Base-by-base conservation (phyloP, 2,329 filamentous ascomycete species). In the Trichoderma arundinaceum region DNA sequence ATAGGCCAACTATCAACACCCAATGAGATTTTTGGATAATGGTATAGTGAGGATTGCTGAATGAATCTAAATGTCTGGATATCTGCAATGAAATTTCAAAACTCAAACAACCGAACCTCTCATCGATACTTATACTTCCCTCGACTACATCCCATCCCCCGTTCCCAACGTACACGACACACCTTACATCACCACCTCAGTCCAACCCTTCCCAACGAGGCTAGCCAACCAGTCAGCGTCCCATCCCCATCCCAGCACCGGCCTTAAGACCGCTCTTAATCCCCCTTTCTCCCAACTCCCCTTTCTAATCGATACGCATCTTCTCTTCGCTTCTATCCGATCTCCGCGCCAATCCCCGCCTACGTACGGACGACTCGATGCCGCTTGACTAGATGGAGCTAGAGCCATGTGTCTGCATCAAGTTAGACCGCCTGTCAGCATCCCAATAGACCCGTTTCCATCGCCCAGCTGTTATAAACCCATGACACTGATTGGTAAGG, bases 201-300 rank as follows among this genome's bases (percentile, higher is more conserved):
- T 8, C 9, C 19, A 0, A 28, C 22, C 8, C 5, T 32, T 49
- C 58, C 58, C 19, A 61, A 61, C 9, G 43, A 32, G 58, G 58
- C 46, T 61, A 61, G 58, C 38, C 12, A 32, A 5, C 46, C 22
- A 61, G 58, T 61, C 58, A 61, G 22, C 22, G 17, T 17, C 33
- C 7, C 54, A 57, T 38, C n/a, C 1, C n/a, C 32, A 19, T 8
- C 6, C 5, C 7, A 48, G n/a, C 49, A 39, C 33, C 32, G 51
- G 51, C 17, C 7, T 39, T 59, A 48, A 22, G n/a, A 17, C 5
- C 17, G 7, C 6, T 28, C 33, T 22, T 3, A 53, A 0, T 7
- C 51, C 6, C 53, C 52, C 7, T 32, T 15, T 43, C 35, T n/a
- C n/a, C n/a, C n/a, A n/a, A n/a, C n/a, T n/a, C n/a, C n/a, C n/a